Evolutionary conservation across 345 rosid species (phyloP).

Genomic region (Brassica juncea): DNA sequence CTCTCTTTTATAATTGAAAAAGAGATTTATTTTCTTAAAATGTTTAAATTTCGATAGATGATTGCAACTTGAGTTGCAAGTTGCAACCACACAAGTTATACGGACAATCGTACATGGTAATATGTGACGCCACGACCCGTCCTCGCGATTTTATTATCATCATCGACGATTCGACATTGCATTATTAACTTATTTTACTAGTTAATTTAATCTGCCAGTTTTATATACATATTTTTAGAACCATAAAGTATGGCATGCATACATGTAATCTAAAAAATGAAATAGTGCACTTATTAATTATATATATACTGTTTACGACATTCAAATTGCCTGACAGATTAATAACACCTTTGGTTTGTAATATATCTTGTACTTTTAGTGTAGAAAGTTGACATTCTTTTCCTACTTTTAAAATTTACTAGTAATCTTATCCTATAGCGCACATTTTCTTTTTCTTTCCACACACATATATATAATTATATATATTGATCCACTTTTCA

Average conservation of each 20-base stretch:
- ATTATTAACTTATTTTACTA: background rate
- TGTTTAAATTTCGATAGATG: background rate
- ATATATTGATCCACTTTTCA: background rate
- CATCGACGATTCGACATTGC: background rate
- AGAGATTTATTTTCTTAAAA: background rate
- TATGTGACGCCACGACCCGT: slow-evolving; percentile 28
- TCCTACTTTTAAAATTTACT: background rate
- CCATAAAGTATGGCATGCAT: background rate
- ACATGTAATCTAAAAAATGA: background rate
- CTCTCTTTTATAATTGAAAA: background rate
- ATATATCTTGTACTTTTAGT: background rate
- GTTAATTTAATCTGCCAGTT: background rate
- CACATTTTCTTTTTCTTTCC: no score
- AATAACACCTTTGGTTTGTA: background rate
- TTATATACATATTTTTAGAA: background rate
- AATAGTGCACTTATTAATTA: background rate
- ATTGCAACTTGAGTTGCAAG: slow-evolving; percentile 3
- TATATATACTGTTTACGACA: background rate
- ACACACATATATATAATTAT: background rate
- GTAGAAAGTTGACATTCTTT: background rate
- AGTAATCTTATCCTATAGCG: background rate
- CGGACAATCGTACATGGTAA: slow-evolving; percentile 3
- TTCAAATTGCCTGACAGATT: slow-evolving; percentile 3
- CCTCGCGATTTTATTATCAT: slow-evolving; percentile 10
- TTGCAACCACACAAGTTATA: slow-evolving; percentile 6